Evolutionary conservation across 1,284 basidiomycete species (phyloP), one percentile per base, ranked within the genome.

Genomic region (Thelephora terrestris): DNA sequence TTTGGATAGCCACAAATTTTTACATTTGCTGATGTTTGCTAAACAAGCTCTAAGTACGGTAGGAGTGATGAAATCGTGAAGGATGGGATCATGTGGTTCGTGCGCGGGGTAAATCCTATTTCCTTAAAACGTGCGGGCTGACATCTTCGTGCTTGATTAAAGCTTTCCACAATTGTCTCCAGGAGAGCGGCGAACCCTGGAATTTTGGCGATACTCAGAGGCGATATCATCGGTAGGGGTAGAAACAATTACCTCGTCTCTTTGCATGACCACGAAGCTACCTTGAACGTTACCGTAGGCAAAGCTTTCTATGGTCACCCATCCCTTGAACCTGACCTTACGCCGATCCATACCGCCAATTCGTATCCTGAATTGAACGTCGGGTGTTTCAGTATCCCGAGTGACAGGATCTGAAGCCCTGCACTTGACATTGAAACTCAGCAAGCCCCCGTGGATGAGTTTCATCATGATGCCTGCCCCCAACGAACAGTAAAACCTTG

Each of bases 171-270:
- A 86, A 65, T 60, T 76, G 71, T 44, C 83, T 67, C 84, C 84
- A 87, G 32, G 79, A 82, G 43, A 87, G 78, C 23, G 84, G 84
- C 57, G 76, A 84, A 1, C 84, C 84, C 81, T 85, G 42, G 5
- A 12, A 14, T 45, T 32, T n/a, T 35, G 45, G 39, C 7, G 39
- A 34, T 54, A 47, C 52, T 51, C 21, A 16, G 27, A n/a, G 12
- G 29, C 12, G 47, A n/a, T 24, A 12, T 7, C 27, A 40, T 32
- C 42, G 7, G 16, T 43, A 43, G 14, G 43, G 12, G 47, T 29
- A 39, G 34, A 50, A 46, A 44, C 36, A 66, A 74, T 21, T 52
- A 80, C 81, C 64, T 73, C 70, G 56, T 85, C 81, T 50, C 81
- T 67, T 49, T 70, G 66, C 78, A 87, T 79, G 4, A 84, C 63